Base-by-base conservation (phyloP, 345 rosid species). In the Crucihimalaya himalaica region DNA sequence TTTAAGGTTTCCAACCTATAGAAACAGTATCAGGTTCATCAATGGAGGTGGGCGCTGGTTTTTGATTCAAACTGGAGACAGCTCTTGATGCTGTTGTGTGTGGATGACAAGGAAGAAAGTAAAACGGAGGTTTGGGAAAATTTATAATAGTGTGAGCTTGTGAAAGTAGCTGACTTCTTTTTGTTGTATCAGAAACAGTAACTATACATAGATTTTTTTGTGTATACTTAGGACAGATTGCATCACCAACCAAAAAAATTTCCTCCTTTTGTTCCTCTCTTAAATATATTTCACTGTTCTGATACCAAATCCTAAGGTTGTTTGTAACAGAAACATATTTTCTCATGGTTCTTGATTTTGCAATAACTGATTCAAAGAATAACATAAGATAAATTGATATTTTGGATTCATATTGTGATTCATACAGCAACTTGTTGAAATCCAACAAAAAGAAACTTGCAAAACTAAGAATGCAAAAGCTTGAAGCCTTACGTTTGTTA, bases 141-240 rank as follows among this genome's bases (percentile, higher is more conserved):
- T 29, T 73, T 42, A 65, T 47, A n/a, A 18, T 47, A 57, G 76
- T 31, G 70, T 32, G 77, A 64, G 48, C 32, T 72, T 62, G 54
- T 62, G 62, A 72, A 50, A 63, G 46, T 73, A 43, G 72, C 57
- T 32, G 53, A 52, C 74, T 68, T 47, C 23, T 23, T 15, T 57
- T 57, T 57, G 21, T 21, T 40, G 61, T 37, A 66, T 58, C 78
- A 66, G 56, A 63, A 54, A 63, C 77, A 53, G 56, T 61, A 45
- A 61, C 59, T 69, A 69, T 63, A 76, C 75, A 76, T 68, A 75
- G 79, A 53, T 61, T 75, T 58, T 63, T 57, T 15, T 75, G 74
- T 75, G 56, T 52, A 75, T 75, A 75, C 63, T 40, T 75, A 66
- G 78, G 47, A 51, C 55, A 51, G 78, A 59, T 75, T 50, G 73